Percentiles rank a stretch among this genome's conserved stretches.
Evolutionary conservation across 495 filamentous ascomycete species (phyloP).

Genomic region (Amorphotheca resinae): DNA sequence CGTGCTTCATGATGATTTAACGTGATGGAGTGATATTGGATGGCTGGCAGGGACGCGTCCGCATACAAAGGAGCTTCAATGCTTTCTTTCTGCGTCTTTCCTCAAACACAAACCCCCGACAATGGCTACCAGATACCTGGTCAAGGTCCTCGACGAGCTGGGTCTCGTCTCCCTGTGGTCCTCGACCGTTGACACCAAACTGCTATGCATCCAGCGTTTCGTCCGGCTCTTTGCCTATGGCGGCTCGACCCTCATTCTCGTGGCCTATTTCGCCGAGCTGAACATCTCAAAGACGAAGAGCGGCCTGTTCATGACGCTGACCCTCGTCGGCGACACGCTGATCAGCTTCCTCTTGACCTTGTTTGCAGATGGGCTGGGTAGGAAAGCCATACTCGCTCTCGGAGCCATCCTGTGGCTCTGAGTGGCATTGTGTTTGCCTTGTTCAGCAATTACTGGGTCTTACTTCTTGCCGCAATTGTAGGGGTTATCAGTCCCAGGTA

Average conservation of each 20-base stretch:
- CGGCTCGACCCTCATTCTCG: conserved; percentile 61
- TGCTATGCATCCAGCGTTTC: conserved; percentile 63
- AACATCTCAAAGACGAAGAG: conserved; percentile 57
- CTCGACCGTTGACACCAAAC: conserved; percentile 47
- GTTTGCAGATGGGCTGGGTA: conserved; percentile 60
- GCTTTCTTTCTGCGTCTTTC: no score
- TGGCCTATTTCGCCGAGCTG: conserved; percentile 53
- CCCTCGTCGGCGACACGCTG: conserved; percentile 64
- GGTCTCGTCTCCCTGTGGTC: conserved; percentile 33
- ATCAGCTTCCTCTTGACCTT: conserved; percentile 67
- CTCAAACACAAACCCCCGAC: neutral
- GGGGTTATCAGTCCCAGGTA: conserved; percentile 66
- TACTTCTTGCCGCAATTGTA: conserved; percentile 60
- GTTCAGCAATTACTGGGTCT: conserved; percentile 58
- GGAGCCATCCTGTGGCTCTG: conserved; percentile 53
- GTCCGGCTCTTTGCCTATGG: conserved; percentile 74
- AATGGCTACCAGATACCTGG: conserved; percentile 9
- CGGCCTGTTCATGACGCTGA: conserved; percentile 81
- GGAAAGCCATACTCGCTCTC: conserved; percentile 52
- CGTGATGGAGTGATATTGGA: no score
- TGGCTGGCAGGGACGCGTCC: no score
- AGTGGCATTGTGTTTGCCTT: conserved; percentile 59
- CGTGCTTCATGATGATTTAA: no score
- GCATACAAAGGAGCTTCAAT: no score
- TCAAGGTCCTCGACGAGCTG: conserved; percentile 23